phyloP scores from a whole-genome alignment of 495 filamentous ascomycete species.

The Penicillium herquei region DNA sequence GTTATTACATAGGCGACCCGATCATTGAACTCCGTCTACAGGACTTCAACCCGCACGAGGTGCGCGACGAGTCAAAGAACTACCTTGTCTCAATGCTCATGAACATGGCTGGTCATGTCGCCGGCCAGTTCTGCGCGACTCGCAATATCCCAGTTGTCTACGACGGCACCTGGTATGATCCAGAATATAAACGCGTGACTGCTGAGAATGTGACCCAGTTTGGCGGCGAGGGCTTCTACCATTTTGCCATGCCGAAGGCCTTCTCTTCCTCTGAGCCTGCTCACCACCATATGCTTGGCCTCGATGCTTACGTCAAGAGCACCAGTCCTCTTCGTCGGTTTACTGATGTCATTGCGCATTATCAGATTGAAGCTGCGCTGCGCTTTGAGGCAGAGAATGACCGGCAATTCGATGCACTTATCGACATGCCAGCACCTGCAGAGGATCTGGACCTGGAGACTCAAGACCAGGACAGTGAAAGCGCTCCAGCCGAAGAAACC shows the following conservation, averaged over 20 bases:
- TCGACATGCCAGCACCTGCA: conserved; percentile 13
- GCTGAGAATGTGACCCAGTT: conserved; percentile 33
- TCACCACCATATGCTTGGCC: conserved; percentile 59
- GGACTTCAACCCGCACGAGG: conserved; percentile 35
- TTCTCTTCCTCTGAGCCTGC: conserved; percentile 50
- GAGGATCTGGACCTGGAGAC: neutral
- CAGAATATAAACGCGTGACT: conserved; percentile 47
- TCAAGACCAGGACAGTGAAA: neutral
- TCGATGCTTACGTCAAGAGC: conserved; percentile 70
- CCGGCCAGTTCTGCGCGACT: conserved; percentile 68
- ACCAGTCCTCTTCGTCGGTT: conserved; percentile 87
- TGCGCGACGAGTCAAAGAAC: conserved; percentile 36
- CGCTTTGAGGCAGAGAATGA: conserved; percentile 63
- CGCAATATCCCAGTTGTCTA: conserved; percentile 79
- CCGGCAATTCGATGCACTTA: conserved; percentile 44
- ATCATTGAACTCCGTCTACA: conserved; percentile 42
- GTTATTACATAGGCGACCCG: conserved; percentile 51
- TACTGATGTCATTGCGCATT: conserved; percentile 80
- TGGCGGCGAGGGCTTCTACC: conserved; percentile 31
- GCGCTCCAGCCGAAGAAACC: too few relatives aligned
- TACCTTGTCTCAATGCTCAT: conserved; percentile 64
- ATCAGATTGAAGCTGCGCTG: conserved; percentile 84
- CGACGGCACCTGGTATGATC: conserved; percentile 63
- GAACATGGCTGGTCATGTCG: conserved; percentile 72
- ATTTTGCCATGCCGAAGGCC: conserved; percentile 45